Evolutionary conservation across 148 eudicot species (phyloP).

Genomic region (Fagopyrum esculentum): DNA sequence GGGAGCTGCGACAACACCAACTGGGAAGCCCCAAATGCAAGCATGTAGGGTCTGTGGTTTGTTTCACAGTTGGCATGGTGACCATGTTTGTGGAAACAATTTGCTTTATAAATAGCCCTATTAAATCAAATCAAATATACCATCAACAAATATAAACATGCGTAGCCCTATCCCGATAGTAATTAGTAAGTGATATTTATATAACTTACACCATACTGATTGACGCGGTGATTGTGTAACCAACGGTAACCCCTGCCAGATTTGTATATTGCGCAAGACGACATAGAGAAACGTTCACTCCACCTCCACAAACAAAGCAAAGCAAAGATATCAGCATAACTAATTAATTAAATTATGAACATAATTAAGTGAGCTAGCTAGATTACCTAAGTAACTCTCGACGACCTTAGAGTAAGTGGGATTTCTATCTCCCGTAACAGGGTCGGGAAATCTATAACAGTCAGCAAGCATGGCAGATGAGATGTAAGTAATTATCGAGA

Average conservation of each 20-base stretch:
- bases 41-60: background rate
- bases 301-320: background rate
- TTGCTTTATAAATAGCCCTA: background rate
- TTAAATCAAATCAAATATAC: background rate
- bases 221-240: no score
- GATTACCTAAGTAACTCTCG: conserved; percentile 42
- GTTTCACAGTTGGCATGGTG: background rate
- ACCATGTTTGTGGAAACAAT: conserved; percentile 22
- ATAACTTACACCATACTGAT: conserved; percentile 76
- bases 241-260: no score
- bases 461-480: conserved; percentile 56
- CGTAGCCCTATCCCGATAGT: no score
- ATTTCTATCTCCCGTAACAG: conserved; percentile 51
- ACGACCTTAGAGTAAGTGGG: conserved; percentile 52
- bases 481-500: conserved; percentile 44
- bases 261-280: no score
- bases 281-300: background rate
- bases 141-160: no score
- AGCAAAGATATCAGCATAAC: no score
- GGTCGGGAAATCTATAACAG: conserved; percentile 49
- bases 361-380: no score
- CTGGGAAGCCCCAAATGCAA: conserved; percentile 18
- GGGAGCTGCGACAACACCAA: conserved; percentile 26
- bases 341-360: no score
- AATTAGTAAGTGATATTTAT: background rate